phyloP scores from a whole-genome alignment of 78 protist genomes.

The Monosiga brevicollis region DNA sequence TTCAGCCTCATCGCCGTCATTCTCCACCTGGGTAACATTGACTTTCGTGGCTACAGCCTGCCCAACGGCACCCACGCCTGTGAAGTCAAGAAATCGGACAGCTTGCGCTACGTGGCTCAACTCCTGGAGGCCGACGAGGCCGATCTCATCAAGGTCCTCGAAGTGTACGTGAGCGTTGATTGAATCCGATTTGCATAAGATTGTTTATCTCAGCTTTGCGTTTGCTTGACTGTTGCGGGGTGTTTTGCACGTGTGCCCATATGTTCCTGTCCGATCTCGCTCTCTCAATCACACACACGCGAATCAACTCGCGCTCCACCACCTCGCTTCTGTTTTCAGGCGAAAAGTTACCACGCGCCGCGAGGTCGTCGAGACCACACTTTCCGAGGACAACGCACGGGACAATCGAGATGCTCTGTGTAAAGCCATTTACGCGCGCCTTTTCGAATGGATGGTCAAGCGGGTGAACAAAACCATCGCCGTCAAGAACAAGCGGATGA shows the following conservation, averaged over 20 bases:
- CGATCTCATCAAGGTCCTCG: background rate
- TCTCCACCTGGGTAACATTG: background rate
- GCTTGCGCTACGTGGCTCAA: background rate
- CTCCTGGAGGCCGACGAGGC: background rate
- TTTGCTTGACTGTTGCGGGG: too few relatives aligned
- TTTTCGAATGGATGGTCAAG: conserved; percentile 76
- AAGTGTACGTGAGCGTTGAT: too few relatives aligned
- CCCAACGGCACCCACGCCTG: background rate
- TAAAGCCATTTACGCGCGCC: conserved; percentile 73
- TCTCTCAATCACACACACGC: too few relatives aligned
- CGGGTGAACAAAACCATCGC: conserved; percentile 33
- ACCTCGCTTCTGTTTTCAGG: too few relatives aligned
- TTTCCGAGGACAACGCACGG: background rate
- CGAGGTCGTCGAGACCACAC: background rate
- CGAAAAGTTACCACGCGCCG: background rate
- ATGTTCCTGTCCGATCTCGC: too few relatives aligned
- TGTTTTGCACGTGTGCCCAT: too few relatives aligned
- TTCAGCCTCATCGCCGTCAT: background rate
- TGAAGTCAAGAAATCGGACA: background rate
- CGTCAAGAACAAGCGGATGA: background rate
- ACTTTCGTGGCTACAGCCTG: background rate
- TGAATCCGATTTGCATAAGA: too few relatives aligned
- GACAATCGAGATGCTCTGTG: conserved; percentile 58
- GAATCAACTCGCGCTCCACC: too few relatives aligned
- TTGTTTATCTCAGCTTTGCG: too few relatives aligned